phyloP scores from a whole-genome alignment of 495 filamentous ascomycete species.

The Daldinia childiae region DNA sequence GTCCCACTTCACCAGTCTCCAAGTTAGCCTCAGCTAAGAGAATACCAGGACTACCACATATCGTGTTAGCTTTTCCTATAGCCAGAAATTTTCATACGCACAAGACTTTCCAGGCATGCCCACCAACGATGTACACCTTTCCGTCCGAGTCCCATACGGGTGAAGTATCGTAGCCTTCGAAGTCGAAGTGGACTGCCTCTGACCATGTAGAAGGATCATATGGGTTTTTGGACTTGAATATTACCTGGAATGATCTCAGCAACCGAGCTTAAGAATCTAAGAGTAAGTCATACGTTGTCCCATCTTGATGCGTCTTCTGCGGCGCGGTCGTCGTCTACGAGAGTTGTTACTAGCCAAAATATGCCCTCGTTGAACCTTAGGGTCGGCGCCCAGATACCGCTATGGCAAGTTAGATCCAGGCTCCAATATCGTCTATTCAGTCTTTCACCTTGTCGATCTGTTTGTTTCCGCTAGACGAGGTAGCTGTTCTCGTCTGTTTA shows the following conservation, averaged over 20 bases:
- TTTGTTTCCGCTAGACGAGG: slow-evolving; percentile 56
- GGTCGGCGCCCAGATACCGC: slow-evolving; percentile 57
- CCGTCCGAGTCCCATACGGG: slow-evolving; percentile 64
- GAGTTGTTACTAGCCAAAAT: slow-evolving; percentile 56
- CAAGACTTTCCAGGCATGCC: slow-evolving; percentile 55
- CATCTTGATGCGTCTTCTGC: slow-evolving; percentile 49
- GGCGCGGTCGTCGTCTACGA: slow-evolving; percentile 53
- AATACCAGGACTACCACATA: slow-evolving; percentile 47
- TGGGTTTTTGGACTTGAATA: slow-evolving; percentile 52
- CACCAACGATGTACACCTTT: slow-evolving; percentile 57
- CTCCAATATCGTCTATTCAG: not conserved
- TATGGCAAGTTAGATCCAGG: slow-evolving; percentile 12
- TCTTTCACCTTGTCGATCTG: slow-evolving; percentile 51
- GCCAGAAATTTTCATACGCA: slow-evolving; percentile 21
- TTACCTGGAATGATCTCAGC: slow-evolving; percentile 41
- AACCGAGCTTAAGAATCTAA: not conserved
- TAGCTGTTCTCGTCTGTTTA: slow-evolving; percentile 53
- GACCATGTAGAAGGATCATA: slow-evolving; percentile 50
- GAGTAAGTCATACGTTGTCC: slow-evolving; percentile 48
- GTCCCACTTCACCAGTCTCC: slow-evolving; percentile 49
- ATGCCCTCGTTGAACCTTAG: slow-evolving; percentile 50
- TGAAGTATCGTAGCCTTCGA: slow-evolving; percentile 54
- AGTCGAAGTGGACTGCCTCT: slow-evolving; percentile 53
- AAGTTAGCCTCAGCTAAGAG: slow-evolving; percentile 51
- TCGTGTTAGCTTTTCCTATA: not conserved